These are phyloP conservation scores for Ustilago shanxiensis DNA, from an alignment of 1,284 basidiomycete species.

Conservation along the genomic window DNA sequence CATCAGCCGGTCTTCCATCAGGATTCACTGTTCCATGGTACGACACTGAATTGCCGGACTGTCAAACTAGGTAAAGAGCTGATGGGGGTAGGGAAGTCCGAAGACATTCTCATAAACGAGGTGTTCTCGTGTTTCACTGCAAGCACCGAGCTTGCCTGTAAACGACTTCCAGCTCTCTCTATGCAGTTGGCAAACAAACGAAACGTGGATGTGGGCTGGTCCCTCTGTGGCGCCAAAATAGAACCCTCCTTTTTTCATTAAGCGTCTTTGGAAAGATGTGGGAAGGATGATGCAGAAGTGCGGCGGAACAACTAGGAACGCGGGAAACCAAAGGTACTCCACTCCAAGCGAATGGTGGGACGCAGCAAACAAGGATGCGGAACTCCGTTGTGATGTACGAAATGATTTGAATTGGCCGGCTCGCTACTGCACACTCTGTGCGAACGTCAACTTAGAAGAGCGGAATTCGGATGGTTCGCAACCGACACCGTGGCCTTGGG, in stretches of 20 bases:
- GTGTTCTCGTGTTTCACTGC: not conserved
- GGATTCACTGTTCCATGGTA: not conserved
- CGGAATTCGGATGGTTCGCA: not conserved
- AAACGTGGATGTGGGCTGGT: not conserved
- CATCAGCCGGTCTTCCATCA: not conserved
- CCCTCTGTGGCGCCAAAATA: not conserved
- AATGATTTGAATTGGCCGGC: not conserved
- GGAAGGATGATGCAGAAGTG: slow-evolving; percentile 3
- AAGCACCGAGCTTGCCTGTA: not conserved
- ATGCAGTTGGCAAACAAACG: slow-evolving; percentile 5
- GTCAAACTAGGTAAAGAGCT: too few species aligned
- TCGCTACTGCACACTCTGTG: not conserved
- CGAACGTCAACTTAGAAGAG: too few species aligned
- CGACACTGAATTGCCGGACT: not conserved
- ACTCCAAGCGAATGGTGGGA: not conserved
- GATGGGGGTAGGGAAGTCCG: not conserved
- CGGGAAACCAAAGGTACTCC: not conserved
- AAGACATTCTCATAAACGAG: not conserved
- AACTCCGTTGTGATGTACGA: not conserved
- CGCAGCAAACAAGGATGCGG: not conserved
- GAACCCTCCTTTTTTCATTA: not conserved
- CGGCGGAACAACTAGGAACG: not conserved
- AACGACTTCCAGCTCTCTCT: not conserved
- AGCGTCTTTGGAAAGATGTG: not conserved
- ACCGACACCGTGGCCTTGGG: too few species aligned